Conservation (phyloP, 768 basidiomycete species). For the Pleurotus tuber-regium region DNA sequence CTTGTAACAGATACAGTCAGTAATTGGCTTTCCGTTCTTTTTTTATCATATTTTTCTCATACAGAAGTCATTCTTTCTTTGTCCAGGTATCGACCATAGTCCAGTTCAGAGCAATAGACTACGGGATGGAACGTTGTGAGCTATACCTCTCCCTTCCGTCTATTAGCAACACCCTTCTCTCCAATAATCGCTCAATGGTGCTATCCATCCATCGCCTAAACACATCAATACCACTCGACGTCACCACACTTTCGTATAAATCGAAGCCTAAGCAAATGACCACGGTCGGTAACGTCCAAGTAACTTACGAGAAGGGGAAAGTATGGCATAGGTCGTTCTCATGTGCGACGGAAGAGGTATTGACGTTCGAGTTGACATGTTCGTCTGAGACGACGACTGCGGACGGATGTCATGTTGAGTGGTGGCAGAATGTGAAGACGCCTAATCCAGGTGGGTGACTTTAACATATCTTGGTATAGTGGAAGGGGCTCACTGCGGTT, state of each 20-base stretch:
- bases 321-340: constrained; percentile 2
- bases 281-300: constrained; percentile 1
- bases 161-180: background rate
- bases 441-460: background rate
- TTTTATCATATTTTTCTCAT: background rate
- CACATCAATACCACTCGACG: constrained; percentile 1
- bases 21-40: background rate
- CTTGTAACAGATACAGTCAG: constrained; percentile 13
- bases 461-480: too few species aligned
- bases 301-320: background rate
- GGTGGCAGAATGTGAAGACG: constrained; percentile 7
- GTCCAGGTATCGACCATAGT: constrained; percentile 19
- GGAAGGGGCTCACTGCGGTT: background rate
- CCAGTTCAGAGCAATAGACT: constrained; percentile 22
- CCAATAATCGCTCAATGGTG: background rate
- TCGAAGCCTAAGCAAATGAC: background rate
- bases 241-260: background rate
- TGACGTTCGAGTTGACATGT: constrained; percentile 1
- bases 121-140: constrained; percentile 20
- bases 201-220: constrained; percentile 3
- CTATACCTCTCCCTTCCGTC: constrained; percentile 11
- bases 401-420: constrained; percentile 7
- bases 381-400: background rate
- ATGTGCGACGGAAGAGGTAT: constrained; percentile 5
- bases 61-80: too few species aligned